These are phyloP conservation scores for Lippia alba DNA, from an alignment of 305 asterid genomes.

Conservation along the genomic window DNA sequence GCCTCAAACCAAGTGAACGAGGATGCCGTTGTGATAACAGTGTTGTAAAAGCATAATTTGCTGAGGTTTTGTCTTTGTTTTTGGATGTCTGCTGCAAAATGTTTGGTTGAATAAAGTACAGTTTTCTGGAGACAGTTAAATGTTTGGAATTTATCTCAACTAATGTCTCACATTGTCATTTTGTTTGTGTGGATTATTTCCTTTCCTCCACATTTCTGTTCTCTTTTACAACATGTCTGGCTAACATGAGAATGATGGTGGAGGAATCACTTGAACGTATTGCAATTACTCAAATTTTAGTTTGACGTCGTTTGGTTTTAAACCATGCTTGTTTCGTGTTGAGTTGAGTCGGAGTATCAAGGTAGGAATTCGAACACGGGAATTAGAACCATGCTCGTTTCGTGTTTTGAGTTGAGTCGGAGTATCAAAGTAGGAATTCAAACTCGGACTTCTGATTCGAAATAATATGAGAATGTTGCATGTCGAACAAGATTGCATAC, in stretches of 20 bases:
- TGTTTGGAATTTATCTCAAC: neutral
- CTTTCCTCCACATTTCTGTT: neutral
- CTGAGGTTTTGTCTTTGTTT: constrained; percentile 12
- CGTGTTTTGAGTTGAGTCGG: no score
- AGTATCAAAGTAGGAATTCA: no score
- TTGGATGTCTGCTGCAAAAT: constrained; percentile 25
- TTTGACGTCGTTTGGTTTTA: no score
- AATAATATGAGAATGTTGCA: no score
- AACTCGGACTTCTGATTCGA: no score
- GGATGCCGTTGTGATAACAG: constrained; percentile 16
- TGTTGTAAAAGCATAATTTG: constrained; percentile 17
- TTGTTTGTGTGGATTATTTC: constrained; percentile 14
- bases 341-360: no score
- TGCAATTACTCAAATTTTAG: neutral
- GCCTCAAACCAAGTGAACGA: constrained; percentile 45
- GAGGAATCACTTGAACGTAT: neutral
- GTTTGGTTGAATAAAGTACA: constrained; percentile 38
- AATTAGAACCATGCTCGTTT: neutral
- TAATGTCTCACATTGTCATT: constrained; percentile 1
- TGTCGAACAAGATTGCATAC: no score
- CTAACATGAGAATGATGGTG: constrained; percentile 5
- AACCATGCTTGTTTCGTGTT: neutral
- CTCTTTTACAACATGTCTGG: neutral
- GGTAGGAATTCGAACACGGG: no score
- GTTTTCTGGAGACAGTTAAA: constrained; percentile 6